Conservation (phyloP, 306 rosid genomes). For the Luffa aegyptiaca region DNA sequence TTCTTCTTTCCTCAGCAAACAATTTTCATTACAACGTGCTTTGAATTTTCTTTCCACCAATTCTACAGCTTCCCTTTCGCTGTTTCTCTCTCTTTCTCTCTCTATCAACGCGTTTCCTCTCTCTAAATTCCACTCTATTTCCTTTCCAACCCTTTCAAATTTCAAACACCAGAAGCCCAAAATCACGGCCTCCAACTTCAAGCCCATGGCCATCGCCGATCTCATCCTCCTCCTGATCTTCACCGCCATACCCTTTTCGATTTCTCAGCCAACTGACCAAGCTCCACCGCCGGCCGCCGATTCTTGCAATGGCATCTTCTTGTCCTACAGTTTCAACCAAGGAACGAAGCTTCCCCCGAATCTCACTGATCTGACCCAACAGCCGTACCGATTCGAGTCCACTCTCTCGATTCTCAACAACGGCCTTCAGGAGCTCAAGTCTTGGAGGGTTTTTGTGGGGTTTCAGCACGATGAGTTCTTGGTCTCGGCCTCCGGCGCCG, state of each 20-base stretch:
- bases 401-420: slow-evolving; percentile 61
- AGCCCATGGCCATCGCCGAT: slow-evolving; percentile 7
- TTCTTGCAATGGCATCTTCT: slow-evolving; percentile 55
- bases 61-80: slow-evolving; percentile 19
- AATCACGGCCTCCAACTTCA: slow-evolving; percentile 15
- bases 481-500: slow-evolving; percentile 63
- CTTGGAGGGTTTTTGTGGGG: slow-evolving; percentile 77
- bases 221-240: slow-evolving; percentile 6
- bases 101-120: not conserved
- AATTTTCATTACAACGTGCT: not conserved
- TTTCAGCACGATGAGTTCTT: slow-evolving; percentile 58
- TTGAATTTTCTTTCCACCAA: slow-evolving; percentile 9
- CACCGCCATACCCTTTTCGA: slow-evolving; percentile 12
- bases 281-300: slow-evolving; percentile 24
- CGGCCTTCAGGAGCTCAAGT: slow-evolving; percentile 64
- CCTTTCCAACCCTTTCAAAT: not conserved
- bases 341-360: slow-evolving; percentile 45
- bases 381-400: slow-evolving; percentile 76
- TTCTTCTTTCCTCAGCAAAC: not conserved
- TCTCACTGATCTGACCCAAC: slow-evolving; percentile 25
- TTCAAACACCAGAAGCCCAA: not conserved
- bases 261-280: slow-evolving; percentile 21
- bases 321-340: slow-evolving; percentile 43
- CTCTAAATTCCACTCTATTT: slow-evolving; percentile 4
- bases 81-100: not conserved